A percentile compares a stretch with the other conserved stretches of the same genome.
These are phyloP conservation scores for Metarhizium humberi DNA, from an alignment of 2,329 filamentous ascomycete genomes.

Conservation along the genomic window DNA sequence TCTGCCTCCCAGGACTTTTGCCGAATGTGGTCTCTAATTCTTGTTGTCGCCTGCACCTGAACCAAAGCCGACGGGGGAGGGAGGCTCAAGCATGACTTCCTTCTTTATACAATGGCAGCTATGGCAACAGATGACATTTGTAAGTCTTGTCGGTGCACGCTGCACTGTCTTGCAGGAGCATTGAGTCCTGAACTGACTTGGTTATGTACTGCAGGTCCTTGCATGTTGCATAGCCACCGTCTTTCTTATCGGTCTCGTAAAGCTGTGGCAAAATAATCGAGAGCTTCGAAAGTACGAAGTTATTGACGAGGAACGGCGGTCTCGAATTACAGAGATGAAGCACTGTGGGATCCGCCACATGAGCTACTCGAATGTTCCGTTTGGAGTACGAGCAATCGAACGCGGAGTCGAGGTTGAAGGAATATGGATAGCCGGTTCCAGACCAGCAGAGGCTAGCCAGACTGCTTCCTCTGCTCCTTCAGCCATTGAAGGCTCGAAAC, in stretches of 20 bases:
- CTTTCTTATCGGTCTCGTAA: conserved; percentile 57
- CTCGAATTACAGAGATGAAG: conserved; percentile 41
- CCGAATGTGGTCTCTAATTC: background rate
- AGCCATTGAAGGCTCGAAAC: conserved; percentile 2
- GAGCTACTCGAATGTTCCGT: conserved; percentile 57
- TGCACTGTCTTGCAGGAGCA: no score
- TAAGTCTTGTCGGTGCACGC: conserved; percentile 35
- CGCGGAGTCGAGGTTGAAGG: conserved; percentile 77
- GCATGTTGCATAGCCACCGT: conserved; percentile 61
- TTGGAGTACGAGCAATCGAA: conserved; percentile 78
- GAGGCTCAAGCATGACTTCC: conserved; percentile 17
- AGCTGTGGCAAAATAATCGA: conserved; percentile 55
- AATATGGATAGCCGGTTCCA: conserved; percentile 61
- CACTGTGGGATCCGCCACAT: conserved; percentile 38
- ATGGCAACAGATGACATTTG: conserved; percentile 88
- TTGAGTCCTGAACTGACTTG: background rate
- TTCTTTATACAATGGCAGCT: conserved; percentile 67
- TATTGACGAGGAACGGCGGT: conserved; percentile 57
- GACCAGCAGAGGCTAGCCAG: conserved; percentile 25
- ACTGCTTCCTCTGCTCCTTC: conserved; percentile 15
- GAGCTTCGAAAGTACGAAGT: conserved; percentile 47
- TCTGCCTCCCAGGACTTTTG: background rate
- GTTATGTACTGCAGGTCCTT: conserved; percentile 47
- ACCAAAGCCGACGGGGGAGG: background rate
- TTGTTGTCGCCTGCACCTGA: background rate